Conservation (phyloP, 352 stramenopile species). For the Phytophthora sojae region DNA sequence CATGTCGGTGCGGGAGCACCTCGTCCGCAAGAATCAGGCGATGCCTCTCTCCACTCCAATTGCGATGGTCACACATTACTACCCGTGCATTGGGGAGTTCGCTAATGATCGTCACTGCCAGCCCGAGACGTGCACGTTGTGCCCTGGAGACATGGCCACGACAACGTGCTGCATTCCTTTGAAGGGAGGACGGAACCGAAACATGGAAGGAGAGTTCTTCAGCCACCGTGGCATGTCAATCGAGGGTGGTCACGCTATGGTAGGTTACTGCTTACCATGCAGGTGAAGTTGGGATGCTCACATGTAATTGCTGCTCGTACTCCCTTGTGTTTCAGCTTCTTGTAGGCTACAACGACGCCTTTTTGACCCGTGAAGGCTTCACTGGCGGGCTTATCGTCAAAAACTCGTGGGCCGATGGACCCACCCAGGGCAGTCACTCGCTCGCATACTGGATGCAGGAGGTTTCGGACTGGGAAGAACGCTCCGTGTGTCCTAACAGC, state of each 20-base stretch:
- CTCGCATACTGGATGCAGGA: constrained; percentile 87
- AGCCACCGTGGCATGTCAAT: constrained; percentile 83
- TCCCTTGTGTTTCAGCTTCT: constrained; percentile 53
- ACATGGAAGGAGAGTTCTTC: constrained; percentile 90
- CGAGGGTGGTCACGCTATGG: constrained; percentile 82
- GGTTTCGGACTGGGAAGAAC: constrained; percentile 84
- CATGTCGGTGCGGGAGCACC: constrained; percentile 76
- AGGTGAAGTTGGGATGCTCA: neutral
- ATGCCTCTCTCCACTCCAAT: constrained; percentile 83
- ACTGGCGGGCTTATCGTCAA: constrained; percentile 81
- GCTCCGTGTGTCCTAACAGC: constrained; percentile 81
- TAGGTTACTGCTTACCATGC: constrained; percentile 20
- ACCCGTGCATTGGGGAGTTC: constrained; percentile 76
- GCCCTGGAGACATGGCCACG: constrained; percentile 74
- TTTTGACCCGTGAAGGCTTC: constrained; percentile 76
- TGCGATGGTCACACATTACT: constrained; percentile 82
- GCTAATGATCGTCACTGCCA: constrained; percentile 67
- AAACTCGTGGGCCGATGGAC: constrained; percentile 76
- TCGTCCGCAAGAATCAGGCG: constrained; percentile 78
- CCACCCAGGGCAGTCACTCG: constrained; percentile 74
- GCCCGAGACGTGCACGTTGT: constrained; percentile 69
- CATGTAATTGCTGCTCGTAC: neutral
- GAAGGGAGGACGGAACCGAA: constrained; percentile 72
- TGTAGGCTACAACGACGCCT: constrained; percentile 82
- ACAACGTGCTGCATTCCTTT: constrained; percentile 84